Conservation (phyloP, 148 eudicot species). For the Vaccinium darrowii region DNA sequence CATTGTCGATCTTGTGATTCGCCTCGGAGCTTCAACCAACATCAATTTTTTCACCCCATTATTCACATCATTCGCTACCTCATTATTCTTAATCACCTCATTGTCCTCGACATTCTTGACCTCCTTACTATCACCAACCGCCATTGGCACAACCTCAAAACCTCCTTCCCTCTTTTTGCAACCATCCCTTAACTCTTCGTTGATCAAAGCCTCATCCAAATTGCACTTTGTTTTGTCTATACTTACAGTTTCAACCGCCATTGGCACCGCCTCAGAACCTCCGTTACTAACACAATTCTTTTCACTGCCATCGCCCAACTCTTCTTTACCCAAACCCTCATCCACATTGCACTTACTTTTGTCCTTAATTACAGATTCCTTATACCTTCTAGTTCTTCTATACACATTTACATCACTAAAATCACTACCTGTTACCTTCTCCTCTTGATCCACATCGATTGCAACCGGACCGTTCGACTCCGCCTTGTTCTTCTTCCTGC, state of each 20-base stretch:
- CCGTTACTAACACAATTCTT: neutral
- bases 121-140: neutral
- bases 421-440: neutral
- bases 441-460: constrained; percentile 2
- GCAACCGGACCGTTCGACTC: neutral
- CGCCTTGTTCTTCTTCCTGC: constrained; percentile 21
- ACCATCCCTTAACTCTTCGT: constrained; percentile 17
- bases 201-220: constrained; percentile 27
- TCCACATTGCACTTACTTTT: constrained; percentile 10
- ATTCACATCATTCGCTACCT: neutral
- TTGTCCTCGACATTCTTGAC: neutral
- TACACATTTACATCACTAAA: constrained; percentile 14
- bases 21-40: constrained; percentile 22
- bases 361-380: neutral
- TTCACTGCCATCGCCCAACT: neutral
- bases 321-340: constrained; percentile 30
- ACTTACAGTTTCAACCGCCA: neutral
- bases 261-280: neutral
- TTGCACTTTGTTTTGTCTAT: neutral
- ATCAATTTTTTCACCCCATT: neutral
- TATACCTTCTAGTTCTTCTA: constrained; percentile 10
- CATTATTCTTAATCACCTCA: neutral
- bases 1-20: constrained; percentile 52
- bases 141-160: neutral
- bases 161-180: neutral